Base-by-base conservation (phyloP, 1,139 yeast species). In the Kodamaea sp. region DNA sequence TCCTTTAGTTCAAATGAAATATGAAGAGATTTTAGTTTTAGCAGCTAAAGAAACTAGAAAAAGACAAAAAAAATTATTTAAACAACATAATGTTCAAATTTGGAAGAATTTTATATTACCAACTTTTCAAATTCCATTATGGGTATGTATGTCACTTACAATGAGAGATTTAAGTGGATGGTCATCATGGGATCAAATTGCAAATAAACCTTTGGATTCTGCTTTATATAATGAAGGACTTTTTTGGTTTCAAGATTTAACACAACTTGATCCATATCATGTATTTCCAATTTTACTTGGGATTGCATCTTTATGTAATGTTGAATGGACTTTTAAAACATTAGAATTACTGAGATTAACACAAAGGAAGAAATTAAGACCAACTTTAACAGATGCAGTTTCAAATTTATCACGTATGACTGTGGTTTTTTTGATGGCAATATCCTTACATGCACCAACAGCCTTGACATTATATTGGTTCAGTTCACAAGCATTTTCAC, bases 391-490 rank as follows among this genome's bases (percentile, higher is more conserved):
- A 24, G 88, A 73, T 55, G 78, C 78, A 12, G 60, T 70, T 37
- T 71, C 82, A 40, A 87, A 81, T 47, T 58, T 85, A 2, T 77
- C 95, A 2, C 68, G 96, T 53, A 71, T 87, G 52, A 81, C 92
- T 23, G 79, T 85, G 37, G 80, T 88, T 2, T 80, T 86, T 48
- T 70, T 90, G 63, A 87, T 88, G 84, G 90, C 90, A 5, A 71
- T 88, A 8, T 74, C 95, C 0, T 75, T 88, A 37, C 94, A 89
- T 53, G 95, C 96, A 0, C 95, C 97, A 0, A 68, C 81, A 20
- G 89, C 95, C 0, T 66, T 90, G 32, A 78, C 83, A 0, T 59
- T 88, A 25, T 90, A 88, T 60, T 90, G 97, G 97, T 70, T 87
- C 26, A 79, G 90, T 35, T 88, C 96, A 0, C 90, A 87, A 56